Evolutionary conservation across 2,329 filamentous ascomycete genomes (phyloP), one percentile per base, ranked within the genome.

Genomic region (Pleurostoma richardsiae): DNA sequence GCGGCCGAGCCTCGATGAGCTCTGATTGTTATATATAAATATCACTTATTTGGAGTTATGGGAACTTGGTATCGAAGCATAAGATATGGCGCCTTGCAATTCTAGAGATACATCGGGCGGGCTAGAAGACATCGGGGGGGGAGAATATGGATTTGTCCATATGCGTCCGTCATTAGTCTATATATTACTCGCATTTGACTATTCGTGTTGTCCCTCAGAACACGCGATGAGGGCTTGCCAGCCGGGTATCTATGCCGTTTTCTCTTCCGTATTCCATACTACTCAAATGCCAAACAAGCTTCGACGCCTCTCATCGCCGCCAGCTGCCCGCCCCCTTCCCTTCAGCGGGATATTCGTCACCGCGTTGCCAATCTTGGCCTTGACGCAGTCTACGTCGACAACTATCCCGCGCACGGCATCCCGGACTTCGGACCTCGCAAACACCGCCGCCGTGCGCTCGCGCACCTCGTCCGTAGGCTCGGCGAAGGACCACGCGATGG

Each of bases 401-500:
- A 59, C 57, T 54, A 83, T 73, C 1, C 57, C 58, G 7, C 52
- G 57, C 8, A 79, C 45, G 6, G 48, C 56, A 3, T 52, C 58
- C 10, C 60, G 45, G 41, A 56, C 54, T 7, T 49, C 45, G 5
- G 51, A 45, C 4, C 40, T 43, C 4, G 42, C 50, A 40, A 65
- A 68, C 4, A 64, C 52, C 4, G 52, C 49, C 3, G 61, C 56
- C 0, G 72, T 76, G 29, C 57, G 58, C 43, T 62, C 52, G 11
- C 59, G 57, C 10, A 77, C 58, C 31, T 76, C 71, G 3, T 67
- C 49, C 5, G 64, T 70, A 0, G 81, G 83, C 39, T 70, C 62
- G 7, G 72, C 65, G 51, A 92, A 74, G 1, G 80, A 86, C 94
- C 92, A 97, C 0, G 86, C 94, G 47, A 99, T 81, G 41, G 90